Conservation (phyloP, 208 protist genomes). For the Angomonas desouzai region DNA sequence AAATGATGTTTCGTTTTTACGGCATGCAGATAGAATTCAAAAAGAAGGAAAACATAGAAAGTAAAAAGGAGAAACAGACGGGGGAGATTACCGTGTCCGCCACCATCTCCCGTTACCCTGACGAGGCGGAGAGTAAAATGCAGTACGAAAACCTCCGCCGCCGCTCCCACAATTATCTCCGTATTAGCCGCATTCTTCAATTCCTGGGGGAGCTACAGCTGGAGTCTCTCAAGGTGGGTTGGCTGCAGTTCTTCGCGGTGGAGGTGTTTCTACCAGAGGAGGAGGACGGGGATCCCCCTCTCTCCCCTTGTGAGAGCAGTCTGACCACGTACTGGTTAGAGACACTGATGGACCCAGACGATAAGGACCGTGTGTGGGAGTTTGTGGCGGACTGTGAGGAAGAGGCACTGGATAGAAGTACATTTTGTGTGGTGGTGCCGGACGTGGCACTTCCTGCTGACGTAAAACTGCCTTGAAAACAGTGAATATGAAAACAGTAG, state of each 20-base stretch:
- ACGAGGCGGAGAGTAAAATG: conserved; percentile 11
- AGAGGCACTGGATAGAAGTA: not conserved
- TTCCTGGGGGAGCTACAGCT: conserved; percentile 59
- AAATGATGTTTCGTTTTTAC: conserved; percentile 81
- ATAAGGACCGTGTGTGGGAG: not conserved
- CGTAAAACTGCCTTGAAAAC: not conserved
- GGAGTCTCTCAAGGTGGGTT: conserved; percentile 57
- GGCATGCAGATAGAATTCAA: conserved; percentile 32
- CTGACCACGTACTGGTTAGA: not conserved
- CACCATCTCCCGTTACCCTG: conserved; percentile 10
- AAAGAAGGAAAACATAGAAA: not conserved
- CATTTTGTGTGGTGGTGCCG: not conserved
- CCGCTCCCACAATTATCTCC: conserved; percentile 57
- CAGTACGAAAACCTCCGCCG: conserved; percentile 43
- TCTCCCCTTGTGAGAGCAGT: conserved; percentile 10
- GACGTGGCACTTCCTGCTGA: not conserved
- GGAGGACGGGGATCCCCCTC: conserved; percentile 11
- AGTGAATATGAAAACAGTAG: not conserved
- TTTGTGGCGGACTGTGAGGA: not conserved
- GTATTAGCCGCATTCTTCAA: conserved; percentile 72
- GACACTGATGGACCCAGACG: not conserved
- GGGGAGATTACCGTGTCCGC: conserved; percentile 7
- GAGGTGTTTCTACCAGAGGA: conserved; percentile 34
- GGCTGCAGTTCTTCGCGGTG: conserved; percentile 40
- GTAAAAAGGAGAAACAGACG: not conserved